Base-by-base conservation (phyloP, 73 alveolate species). In the Effrenium voratum region DNA sequence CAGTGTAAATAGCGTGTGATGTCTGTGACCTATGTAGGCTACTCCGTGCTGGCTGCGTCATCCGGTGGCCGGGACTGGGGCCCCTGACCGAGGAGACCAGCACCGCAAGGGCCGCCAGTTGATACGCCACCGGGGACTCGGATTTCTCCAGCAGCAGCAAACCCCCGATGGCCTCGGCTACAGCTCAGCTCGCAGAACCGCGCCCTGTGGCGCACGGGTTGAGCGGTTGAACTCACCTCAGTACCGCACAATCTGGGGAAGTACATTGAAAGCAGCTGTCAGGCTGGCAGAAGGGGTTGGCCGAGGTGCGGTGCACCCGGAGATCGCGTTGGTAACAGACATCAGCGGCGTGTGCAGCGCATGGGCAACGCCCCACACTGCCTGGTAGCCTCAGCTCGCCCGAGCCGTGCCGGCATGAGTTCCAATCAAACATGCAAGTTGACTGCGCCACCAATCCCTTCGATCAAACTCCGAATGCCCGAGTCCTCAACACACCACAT, bases 251-350 rank as follows among this genome's bases (percentile, higher is more conserved):
- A 66, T 24, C 79, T 24, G 41, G 79, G 15, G 30, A 2, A 30
- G 79, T 10, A 66, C 34, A 66, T 24, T 66, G 79, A 66, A 52
- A 52, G 63, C 63, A 52, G 26, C 47, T 70, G 26, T 46, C 30
- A 70, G 26, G 34, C 8, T 46, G 36, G 26, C 15, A 10, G 13
- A n/a, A 32, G 24, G 24, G 46, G 0, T 26, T 28, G 40, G 40
- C 91, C 77, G 24, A 83, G 82, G 16, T 2, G 47, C 96, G 41
- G 96, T 88, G 96, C 96, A 88, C 12, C 99, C 99, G 16, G 99
- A 99, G 77, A 99, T 99, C 36, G 99, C 99, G 77, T 99, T 99
- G 81, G 99, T 99, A 85, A 99, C 99, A 46, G 99, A 99, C 99
- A 99, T 99, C 93, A 99, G 50, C 22, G 99, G 99, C 24, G 99